Evolutionary conservation across 2,329 filamentous ascomycete species (phyloP), one percentile per base, ranked within the genome.

Genomic region (Rhinocladiella mackenziei): DNA sequence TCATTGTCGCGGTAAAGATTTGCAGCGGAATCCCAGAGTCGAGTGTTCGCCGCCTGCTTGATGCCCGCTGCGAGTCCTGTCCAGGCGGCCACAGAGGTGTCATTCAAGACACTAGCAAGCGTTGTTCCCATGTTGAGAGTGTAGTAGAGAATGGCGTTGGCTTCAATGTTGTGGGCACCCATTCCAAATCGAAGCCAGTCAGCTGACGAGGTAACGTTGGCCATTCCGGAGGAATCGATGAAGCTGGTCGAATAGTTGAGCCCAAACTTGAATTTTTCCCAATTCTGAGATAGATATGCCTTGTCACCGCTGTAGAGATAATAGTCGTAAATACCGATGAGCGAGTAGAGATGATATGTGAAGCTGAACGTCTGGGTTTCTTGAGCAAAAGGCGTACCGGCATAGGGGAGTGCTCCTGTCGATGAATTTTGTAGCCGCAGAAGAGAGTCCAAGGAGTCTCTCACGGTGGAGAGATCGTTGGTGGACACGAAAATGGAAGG

Each of bases 401-500:
- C 74, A 48, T 75, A 77, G 0, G 75, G 75, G 13, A 77, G 62
- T 8, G 9, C 62, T 62, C 20, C 23, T 29, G 25, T 35, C 14
- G 11, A 36, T 9, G 17, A 18, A 30, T 22, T 37, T 7, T 36
- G 25, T 30, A 15, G 14, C 25, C n/a, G 6, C n/a, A 29, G 22
- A 13, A 15, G 32, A 28, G 20, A 30, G 20, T 4, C 73, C 73
- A 33, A 26, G 8, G 69, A 64, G 48, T 76, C 75, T 13, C 67
- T 65, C 5, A 77, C 65, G 25, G 69, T 69, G 14, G 70, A 64
- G 36, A 77, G 60, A 53, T 78, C 75, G 19, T 72, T 71, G 0
- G 75, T 79, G 5, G 73, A 75, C 2, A 78, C 71, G 7, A 75
- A 70, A 9, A 77, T 69, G 22, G 66, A 70, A 2, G 77, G 75